phyloP scores from a whole-genome alignment of 2,329 filamentous ascomycete genomes.

The Cercospora sesami region DNA sequence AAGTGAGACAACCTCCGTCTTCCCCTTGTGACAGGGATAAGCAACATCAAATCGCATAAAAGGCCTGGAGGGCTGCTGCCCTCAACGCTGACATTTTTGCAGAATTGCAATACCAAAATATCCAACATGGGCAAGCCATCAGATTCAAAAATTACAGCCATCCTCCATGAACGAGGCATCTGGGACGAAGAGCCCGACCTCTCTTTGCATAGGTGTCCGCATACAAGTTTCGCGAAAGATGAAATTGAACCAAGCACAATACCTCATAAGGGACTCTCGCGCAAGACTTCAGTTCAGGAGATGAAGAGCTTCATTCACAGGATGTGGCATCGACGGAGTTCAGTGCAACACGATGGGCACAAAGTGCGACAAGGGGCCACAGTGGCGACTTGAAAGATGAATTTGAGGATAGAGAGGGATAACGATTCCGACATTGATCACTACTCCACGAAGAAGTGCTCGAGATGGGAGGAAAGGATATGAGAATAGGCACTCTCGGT shows the following conservation, averaged over 20 bases:
- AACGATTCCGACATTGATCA: not conserved
- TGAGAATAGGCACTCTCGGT: not conserved
- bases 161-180: not conserved
- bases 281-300: not conserved
- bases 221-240: constrained; percentile 6
- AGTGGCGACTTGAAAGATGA: not conserved
- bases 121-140: not conserved
- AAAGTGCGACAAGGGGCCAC: not conserved
- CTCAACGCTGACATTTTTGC: not conserved
- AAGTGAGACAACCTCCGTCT: not conserved
- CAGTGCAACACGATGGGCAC: not conserved
- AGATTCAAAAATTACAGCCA: not conserved
- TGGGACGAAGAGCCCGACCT: constrained; percentile 2
- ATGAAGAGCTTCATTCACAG: constrained; percentile 1
- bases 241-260: not conserved
- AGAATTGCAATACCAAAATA: not conserved
- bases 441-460: not conserved
- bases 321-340: not conserved
- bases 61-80: not conserved
- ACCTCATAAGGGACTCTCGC: not conserved
- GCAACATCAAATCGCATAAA: not conserved
- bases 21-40: not conserved
- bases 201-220: not conserved
- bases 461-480: not conserved
- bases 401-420: not conserved